Base-by-base conservation (phyloP, 495 filamentous ascomycete genomes). In the Cladorrhinum samala region DNA sequence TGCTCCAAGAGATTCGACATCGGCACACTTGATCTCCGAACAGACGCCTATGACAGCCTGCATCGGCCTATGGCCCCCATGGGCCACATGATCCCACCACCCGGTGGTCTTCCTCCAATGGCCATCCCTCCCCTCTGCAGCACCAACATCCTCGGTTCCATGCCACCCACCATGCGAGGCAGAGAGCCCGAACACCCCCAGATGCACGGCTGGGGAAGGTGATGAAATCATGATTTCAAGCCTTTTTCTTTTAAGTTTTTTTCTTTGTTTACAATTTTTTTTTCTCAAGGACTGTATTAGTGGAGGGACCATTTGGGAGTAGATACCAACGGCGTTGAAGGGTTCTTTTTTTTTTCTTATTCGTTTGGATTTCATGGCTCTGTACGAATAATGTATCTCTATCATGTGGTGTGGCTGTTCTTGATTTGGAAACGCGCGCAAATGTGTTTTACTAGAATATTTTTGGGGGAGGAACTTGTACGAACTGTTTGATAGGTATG, bases 1-100 rank as follows among this genome's bases (percentile, higher is more conserved):
- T 90, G 87, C 65, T 77, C 86, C 8, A 86, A 85, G 65, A 76
- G 87, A 30, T 83, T 85, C 63, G 84, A 90, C 54, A 68, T 77
- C 24, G 68, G 67, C 39, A 74, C 72, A 0, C 61, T 75, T 45
- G 72, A 75, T 53, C 54, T 77, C 21, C 69, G 71, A n/a, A 53
- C 69, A 39, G 70, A 75, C 11, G 50, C 57, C 57, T 74, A 70
- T 61, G 67, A 73, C 50, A 33, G 25, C 49, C 44, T 63, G 50
- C 49, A 52, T 44, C 59, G 58, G 4, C 44, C 61, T 4, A 60
- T 65, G 55, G 55, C 54, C 2, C 55, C 58, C 3, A 54, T 63
- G 58, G 54, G 53, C 18, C 62, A 61, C 56, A 45, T 64, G 43
- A 48, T 56, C 7, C 49, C 62, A 8, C 59, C 56, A n/a, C 23